Evolutionary conservation across 2,329 filamentous ascomycete species (phyloP).

Genomic region (Phoma sp.): DNA sequence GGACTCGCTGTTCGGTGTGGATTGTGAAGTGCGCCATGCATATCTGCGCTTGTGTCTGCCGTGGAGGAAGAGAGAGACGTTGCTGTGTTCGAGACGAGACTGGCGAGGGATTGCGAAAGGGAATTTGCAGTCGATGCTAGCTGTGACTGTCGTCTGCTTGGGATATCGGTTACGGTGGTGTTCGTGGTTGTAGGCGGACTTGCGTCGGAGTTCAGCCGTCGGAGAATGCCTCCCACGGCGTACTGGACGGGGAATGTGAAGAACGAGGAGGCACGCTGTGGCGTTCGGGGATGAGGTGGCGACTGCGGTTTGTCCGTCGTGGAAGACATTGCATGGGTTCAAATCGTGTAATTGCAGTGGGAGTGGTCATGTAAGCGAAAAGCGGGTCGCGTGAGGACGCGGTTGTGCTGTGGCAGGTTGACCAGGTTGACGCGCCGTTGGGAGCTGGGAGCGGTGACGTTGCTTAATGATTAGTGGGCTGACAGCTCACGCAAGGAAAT

Average conservation of each 20-base stretch:
- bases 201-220: constrained; percentile 56
- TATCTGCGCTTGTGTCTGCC: constrained; percentile 42
- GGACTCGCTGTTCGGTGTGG: constrained; percentile 73
- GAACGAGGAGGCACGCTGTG: constrained; percentile 50
- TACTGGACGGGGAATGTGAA: constrained; percentile 60
- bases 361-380: constrained; percentile 26
- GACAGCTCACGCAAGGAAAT: constrained; percentile 22
- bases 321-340: constrained; percentile 35
- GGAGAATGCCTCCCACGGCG: constrained; percentile 56
- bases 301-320: constrained; percentile 27
- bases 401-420: constrained; percentile 22
- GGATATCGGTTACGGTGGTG: constrained; percentile 8
- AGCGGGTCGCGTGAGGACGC: constrained; percentile 35
- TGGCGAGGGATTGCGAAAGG: constrained; percentile 43
- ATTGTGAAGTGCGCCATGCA: constrained; percentile 68
- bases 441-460: constrained; percentile 38
- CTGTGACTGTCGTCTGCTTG: constrained; percentile 26
- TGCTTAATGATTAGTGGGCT: constrained; percentile 34
- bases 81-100: constrained; percentile 48
- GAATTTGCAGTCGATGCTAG: constrained; percentile 31
- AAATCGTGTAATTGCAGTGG: constrained; percentile 8
- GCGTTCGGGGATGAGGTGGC: constrained; percentile 22
- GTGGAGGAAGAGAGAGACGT: constrained; percentile 24
- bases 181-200: constrained; percentile 19
- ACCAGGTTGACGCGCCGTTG: constrained; percentile 13